Conservation (phyloP, 768 basidiomycete genomes). For the Russula sp. region DNA sequence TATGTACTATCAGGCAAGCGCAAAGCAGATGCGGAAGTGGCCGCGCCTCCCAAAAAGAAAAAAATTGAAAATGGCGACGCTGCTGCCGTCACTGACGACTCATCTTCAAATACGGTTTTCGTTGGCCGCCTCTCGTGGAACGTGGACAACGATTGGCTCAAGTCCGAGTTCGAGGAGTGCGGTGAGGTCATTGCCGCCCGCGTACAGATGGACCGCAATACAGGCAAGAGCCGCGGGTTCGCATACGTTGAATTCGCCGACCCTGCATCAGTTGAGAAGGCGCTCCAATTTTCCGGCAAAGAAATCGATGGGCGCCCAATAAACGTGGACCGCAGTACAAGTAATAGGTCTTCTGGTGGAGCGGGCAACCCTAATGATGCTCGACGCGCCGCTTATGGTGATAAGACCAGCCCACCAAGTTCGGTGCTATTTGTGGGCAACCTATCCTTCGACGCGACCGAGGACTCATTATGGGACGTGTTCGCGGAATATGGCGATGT, state of each 20-base stretch:
- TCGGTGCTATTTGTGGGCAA: conserved; percentile 88
- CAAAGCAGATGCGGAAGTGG: conserved; percentile 66
- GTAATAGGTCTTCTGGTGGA: conserved; percentile 47
- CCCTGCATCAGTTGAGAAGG: conserved; percentile 70
- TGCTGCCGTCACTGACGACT: conserved; percentile 45
- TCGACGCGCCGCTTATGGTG: conserved; percentile 74
- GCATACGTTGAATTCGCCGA: conserved; percentile 79
- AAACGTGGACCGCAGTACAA: conserved; percentile 77
- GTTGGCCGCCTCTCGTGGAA: conserved; percentile 95
- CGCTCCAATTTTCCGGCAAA: conserved; percentile 73
- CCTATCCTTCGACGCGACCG: conserved; percentile 72
- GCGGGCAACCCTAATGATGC: conserved; percentile 48
- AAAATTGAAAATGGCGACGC: conserved; percentile 65
- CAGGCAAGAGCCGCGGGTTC: conserved; percentile 81
- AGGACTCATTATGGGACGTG: conserved; percentile 85
- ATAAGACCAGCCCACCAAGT: conserved; percentile 63
- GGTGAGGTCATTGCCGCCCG: conserved; percentile 88
- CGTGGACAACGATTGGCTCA: conserved; percentile 93
- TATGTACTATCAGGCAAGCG: conserved; percentile 56
- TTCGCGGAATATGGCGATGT: conserved; percentile 87
- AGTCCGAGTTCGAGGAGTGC: conserved; percentile 82
- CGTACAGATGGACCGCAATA: conserved; percentile 82
- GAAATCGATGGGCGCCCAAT: conserved; percentile 92
- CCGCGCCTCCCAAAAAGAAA: conserved; percentile 72
- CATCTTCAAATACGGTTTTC: conserved; percentile 63